Evolutionary conservation across 208 protist genomes (phyloP).

Genomic region (Leishmania amazonensis): DNA sequence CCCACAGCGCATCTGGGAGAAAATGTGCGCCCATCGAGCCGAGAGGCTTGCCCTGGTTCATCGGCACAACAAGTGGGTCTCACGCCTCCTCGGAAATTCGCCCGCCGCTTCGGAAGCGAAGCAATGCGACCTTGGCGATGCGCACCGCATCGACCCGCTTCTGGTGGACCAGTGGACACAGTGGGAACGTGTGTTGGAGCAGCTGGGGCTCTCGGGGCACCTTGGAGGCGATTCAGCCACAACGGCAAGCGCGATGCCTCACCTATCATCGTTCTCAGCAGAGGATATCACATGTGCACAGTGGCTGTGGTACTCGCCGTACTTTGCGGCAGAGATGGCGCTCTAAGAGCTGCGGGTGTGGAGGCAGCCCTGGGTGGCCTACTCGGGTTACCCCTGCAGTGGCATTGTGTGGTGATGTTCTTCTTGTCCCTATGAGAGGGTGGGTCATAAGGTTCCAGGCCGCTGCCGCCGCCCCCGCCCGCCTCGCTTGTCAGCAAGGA

Average conservation of each 20-base stretch:
- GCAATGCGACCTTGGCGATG: slow-evolving; percentile 7
- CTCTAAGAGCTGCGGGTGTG: neutral
- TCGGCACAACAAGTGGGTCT: slow-evolving; percentile 35
- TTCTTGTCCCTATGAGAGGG: neutral
- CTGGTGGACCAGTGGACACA: slow-evolving; percentile 47
- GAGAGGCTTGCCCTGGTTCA: slow-evolving; percentile 12
- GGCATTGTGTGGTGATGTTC: neutral
- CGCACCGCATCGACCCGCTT: slow-evolving; percentile 29
- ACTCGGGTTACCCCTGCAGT: neutral
- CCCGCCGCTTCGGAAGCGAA: neutral
- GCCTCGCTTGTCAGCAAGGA: neutral
- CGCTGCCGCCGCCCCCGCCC: neutral
- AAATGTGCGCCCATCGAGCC: slow-evolving; percentile 36
- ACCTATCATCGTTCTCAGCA: slow-evolving; percentile 3
- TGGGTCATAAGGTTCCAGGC: neutral
- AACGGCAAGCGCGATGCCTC: neutral
- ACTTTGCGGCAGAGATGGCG: slow-evolving; percentile 45
- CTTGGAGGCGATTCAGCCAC: neutral
- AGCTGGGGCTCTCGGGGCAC: slow-evolving; percentile 21
- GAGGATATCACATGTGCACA: slow-evolving; percentile 35
- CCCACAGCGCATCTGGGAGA: slow-evolving; percentile 59
- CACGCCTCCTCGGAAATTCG: slow-evolving; percentile 5
- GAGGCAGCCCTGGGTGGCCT: neutral
- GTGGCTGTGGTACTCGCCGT: slow-evolving; percentile 61
- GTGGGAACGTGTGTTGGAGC: slow-evolving; percentile 32